phyloP scores from a whole-genome alignment of 75 land plant genomes.

The Cupressus sempervirens region DNA sequence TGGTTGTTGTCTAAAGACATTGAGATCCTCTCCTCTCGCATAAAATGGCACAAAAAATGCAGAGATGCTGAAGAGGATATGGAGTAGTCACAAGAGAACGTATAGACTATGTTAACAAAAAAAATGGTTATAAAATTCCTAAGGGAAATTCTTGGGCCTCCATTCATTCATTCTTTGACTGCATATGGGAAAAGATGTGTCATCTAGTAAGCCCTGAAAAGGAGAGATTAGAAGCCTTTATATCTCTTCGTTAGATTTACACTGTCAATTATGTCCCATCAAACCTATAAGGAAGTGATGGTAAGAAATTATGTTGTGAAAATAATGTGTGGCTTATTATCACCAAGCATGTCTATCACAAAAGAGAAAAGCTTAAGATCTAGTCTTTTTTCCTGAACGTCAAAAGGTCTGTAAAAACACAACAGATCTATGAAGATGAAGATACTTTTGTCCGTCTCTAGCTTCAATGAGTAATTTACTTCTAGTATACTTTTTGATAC shows the following conservation, averaged over 20 bases:
- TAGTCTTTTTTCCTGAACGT: not conserved
- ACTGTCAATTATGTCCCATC: not conserved
- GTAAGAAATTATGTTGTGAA: not conserved
- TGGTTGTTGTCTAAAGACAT: not conserved
- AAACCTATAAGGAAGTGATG: not conserved
- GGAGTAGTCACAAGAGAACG: not conserved
- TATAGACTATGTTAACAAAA: not conserved
- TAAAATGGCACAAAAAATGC: not conserved
- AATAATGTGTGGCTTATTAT: not conserved
- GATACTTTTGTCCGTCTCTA: not conserved
- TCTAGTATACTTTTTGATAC: not conserved
- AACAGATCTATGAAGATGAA: not conserved
- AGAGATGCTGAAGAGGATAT: not conserved
- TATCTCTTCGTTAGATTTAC: not conserved
- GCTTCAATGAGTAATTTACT: not conserved
- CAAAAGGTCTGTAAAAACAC: not conserved
- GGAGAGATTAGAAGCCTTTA: not conserved
- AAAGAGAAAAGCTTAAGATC: not conserved
- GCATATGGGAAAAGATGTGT: not conserved
- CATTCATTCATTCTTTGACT: not conserved
- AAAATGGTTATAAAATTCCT: not conserved
- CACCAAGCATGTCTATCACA: not conserved
- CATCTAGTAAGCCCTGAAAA: not conserved
- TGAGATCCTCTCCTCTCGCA: not conserved
- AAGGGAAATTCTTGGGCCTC: not conserved